Percentiles rank a stretch among this genome's conserved stretches.
Evolutionary conservation across 495 filamentous ascomycete genomes (phyloP).

Genomic region (Penicillium dipodomyicola): DNA sequence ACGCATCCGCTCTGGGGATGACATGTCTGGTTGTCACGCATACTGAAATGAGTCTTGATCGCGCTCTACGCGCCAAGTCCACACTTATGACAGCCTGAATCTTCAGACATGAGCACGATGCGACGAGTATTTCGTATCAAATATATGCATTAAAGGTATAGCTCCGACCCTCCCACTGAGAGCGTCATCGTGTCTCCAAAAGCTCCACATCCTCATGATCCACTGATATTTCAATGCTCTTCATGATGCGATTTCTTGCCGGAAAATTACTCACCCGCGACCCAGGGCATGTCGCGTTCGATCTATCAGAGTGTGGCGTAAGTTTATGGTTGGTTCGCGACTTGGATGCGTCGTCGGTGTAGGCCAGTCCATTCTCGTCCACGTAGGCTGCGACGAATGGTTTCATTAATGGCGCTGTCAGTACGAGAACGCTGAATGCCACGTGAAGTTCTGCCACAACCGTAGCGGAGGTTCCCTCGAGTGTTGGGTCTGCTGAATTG

Average conservation of each 20-base stretch:
- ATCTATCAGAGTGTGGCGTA: background rate
- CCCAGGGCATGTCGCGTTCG: background rate
- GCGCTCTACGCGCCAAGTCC: background rate
- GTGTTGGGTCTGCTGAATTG: slow-evolving; percentile 17
- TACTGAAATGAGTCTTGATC: background rate
- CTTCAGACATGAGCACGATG: background rate
- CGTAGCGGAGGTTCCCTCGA: slow-evolving; percentile 21
- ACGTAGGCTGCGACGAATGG: slow-evolving; percentile 40
- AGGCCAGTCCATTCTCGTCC: slow-evolving; percentile 30
- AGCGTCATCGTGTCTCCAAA: background rate
- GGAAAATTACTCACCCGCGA: no score
- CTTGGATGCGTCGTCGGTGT: slow-evolving; percentile 19
- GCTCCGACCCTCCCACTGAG: background rate
- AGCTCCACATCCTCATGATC: slow-evolving; percentile 11
- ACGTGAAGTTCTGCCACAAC: slow-evolving; percentile 24
- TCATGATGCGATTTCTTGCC: slow-evolving; percentile 9
- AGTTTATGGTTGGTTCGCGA: background rate
- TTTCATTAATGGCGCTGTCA: slow-evolving; percentile 32
- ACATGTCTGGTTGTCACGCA: background rate
- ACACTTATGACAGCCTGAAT: no score
- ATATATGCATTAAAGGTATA: background rate
- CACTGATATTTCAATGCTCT: slow-evolving; percentile 15
- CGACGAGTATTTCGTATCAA: background rate
- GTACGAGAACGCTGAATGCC: slow-evolving; percentile 21
- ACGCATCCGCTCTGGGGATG: background rate